Evolutionary conservation across 2,329 filamentous ascomycete genomes (phyloP).

Genomic region (Elsinoe arachidis): DNA sequence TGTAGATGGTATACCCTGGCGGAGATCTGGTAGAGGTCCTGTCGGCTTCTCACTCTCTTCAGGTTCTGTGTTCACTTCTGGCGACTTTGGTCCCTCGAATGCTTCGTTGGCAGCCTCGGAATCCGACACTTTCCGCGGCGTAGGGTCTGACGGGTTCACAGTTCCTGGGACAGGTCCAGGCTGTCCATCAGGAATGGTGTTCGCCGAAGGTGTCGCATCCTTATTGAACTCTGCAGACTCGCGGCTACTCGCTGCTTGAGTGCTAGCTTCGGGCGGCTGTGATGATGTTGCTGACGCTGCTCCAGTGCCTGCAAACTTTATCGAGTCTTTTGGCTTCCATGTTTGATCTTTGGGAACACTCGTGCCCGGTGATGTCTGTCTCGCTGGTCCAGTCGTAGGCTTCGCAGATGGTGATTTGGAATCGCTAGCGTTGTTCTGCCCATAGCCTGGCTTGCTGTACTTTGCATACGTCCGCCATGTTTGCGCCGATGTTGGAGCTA

Average conservation of each 20-base stretch:
- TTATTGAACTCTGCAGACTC: conserved; percentile 30
- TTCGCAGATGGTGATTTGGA: conserved; percentile 17
- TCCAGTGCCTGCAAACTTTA: conserved; percentile 29
- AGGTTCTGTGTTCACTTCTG: conserved; percentile 36
- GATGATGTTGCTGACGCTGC: conserved; percentile 18
- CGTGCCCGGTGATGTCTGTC: conserved; percentile 28
- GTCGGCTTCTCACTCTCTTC: conserved; percentile 27
- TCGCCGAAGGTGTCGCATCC: conserved; percentile 21
- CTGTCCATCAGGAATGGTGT: conserved; percentile 22
- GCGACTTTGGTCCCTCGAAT: conserved; percentile 28
- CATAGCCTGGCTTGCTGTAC: conserved; percentile 6
- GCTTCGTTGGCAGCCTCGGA: conserved; percentile 27
- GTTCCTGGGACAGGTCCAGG: conserved; percentile 17
- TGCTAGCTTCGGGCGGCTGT: conserved; percentile 14
- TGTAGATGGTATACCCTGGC: conserved; percentile 89
- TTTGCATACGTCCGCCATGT: conserved; percentile 8
- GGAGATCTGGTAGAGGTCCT: conserved; percentile 76
- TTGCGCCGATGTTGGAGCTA: neutral
- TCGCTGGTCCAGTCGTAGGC: conserved; percentile 18
- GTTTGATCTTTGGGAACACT: conserved; percentile 29
- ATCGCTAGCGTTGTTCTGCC: neutral
- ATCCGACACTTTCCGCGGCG: conserved; percentile 7
- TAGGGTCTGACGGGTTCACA: conserved; percentile 16
- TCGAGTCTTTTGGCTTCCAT: conserved; percentile 33
- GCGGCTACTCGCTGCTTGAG: conserved; percentile 22